These are phyloP conservation scores for Wickerhamomyces mucosus DNA, from an alignment of 805 yeast genomes.

Conservation along the genomic window DNA sequence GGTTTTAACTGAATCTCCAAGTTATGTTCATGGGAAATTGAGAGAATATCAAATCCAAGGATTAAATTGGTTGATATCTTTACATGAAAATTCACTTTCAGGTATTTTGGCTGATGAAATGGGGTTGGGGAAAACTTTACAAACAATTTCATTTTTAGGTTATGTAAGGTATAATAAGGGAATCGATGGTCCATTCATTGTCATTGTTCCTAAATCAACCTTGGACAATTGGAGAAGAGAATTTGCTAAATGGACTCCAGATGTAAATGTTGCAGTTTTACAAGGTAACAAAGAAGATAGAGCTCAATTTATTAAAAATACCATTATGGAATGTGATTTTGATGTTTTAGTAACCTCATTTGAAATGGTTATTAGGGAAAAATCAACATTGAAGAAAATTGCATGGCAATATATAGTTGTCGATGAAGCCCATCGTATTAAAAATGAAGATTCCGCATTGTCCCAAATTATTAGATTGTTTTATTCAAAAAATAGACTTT, in stretches of 20 bases:
- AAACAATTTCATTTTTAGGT: conserved; percentile 88
- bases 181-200: conserved; percentile 82
- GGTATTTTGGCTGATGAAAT: conserved; percentile 97
- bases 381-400: conserved; percentile 65
- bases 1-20: conserved; percentile 80
- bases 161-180: conserved; percentile 70
- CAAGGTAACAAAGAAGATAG: conserved; percentile 90
- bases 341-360: conserved; percentile 88
- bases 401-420: conserved; percentile 91
- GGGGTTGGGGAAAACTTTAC: conserved; percentile 96
- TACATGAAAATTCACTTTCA: conserved; percentile 79
- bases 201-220: conserved; percentile 93
- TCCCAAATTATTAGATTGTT: conserved; percentile 89
- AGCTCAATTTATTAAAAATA: conserved; percentile 43
- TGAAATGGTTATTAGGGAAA: conserved; percentile 90
- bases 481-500: conserved; percentile 71
- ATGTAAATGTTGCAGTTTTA: conserved; percentile 72
- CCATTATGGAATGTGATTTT: conserved; percentile 63
- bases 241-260: conserved; percentile 93
- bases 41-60: conserved; percentile 95
- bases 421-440: conserved; percentile 95
- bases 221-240: conserved; percentile 95
- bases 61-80: conserved; percentile 83
- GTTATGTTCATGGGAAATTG: conserved; percentile 63
- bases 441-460: conserved; percentile 85